Conservation (phyloP, 2,329 filamentous ascomycete genomes). For the Mariannaea elegans region DNA sequence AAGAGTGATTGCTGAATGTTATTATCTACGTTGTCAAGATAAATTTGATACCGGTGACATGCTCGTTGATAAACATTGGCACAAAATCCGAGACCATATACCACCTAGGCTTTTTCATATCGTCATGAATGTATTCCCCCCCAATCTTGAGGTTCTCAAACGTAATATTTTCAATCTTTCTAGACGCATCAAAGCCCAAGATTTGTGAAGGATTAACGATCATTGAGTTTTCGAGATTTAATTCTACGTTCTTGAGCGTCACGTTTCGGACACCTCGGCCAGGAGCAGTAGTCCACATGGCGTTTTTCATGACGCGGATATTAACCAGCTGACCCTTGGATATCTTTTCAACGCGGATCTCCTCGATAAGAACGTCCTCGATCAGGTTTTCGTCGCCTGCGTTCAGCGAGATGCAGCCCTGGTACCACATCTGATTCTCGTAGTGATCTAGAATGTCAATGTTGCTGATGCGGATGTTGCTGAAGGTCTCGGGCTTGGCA, state of each 20-base stretch:
- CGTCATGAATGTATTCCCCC: neutral
- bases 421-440: constrained; percentile 47
- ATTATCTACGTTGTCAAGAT: neutral
- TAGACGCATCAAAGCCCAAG: constrained; percentile 19
- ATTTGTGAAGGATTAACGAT: constrained; percentile 22
- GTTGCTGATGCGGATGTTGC: constrained; percentile 42
- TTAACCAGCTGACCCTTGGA: constrained; percentile 45
- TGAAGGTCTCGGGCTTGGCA: constrained; percentile 43
- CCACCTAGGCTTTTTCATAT: constrained; percentile 24
- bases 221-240: constrained; percentile 2
- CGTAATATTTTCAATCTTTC: constrained; percentile 16
- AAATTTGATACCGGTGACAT: constrained; percentile 7
- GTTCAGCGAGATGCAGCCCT: constrained; percentile 47
- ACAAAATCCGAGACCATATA: constrained; percentile 27
- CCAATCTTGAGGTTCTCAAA: constrained; percentile 25
- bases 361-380: constrained; percentile 39
- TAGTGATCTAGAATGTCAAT: constrained; percentile 49
- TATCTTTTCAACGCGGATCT: constrained; percentile 45
- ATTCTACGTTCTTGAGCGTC: constrained; percentile 8
- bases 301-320: constrained; percentile 46
- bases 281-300: constrained; percentile 46
- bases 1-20: too few relatives aligned
- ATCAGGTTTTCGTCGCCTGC: constrained; percentile 45
- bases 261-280: constrained; percentile 40
- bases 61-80: constrained; percentile 25